Conservation (phyloP, 2,329 filamentous ascomycete genomes). For the Fusarium acutatum region DNA sequence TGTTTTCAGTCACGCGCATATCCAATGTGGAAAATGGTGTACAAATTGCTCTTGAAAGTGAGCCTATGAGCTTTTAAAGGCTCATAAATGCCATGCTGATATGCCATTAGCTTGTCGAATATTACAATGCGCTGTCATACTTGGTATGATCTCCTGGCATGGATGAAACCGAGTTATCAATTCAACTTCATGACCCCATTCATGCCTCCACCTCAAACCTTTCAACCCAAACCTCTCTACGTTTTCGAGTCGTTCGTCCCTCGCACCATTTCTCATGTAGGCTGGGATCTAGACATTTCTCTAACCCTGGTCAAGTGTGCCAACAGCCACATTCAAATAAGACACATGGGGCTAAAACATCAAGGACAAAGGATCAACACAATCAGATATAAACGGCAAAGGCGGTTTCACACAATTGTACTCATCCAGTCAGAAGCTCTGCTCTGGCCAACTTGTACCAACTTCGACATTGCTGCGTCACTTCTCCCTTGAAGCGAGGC, state of each 20-base stretch:
- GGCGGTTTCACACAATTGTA: slow-evolving; percentile 23
- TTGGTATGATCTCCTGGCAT: not conserved
- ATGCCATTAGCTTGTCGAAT: slow-evolving; percentile 9
- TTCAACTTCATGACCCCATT: slow-evolving; percentile 32
- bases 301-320: slow-evolving; percentile 1
- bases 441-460: slow-evolving; percentile 28
- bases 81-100: slow-evolving; percentile 1
- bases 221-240: slow-evolving; percentile 25
- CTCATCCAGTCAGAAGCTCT: slow-evolving; percentile 23
- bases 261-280: slow-evolving; percentile 36
- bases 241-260: slow-evolving; percentile 8
- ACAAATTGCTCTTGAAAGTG: not conserved
- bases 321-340: not conserved
- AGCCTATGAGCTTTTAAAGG: slow-evolving; percentile 1
- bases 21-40: not conserved
- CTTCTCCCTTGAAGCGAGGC: slow-evolving; percentile 28
- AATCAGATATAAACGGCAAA: slow-evolving; percentile 27
- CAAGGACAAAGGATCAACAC: slow-evolving; percentile 14
- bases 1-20: slow-evolving; percentile 23
- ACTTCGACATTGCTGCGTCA: slow-evolving; percentile 29
- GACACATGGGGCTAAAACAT: not conserved
- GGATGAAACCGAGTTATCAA: slow-evolving; percentile 6
- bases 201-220: slow-evolving; percentile 30
- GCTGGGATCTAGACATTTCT: slow-evolving; percentile 22
- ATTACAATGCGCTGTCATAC: slow-evolving; percentile 19